Base-by-base conservation (phyloP, 192 early-diverging fungal species). In the Allomyces arbusculus region DNA sequence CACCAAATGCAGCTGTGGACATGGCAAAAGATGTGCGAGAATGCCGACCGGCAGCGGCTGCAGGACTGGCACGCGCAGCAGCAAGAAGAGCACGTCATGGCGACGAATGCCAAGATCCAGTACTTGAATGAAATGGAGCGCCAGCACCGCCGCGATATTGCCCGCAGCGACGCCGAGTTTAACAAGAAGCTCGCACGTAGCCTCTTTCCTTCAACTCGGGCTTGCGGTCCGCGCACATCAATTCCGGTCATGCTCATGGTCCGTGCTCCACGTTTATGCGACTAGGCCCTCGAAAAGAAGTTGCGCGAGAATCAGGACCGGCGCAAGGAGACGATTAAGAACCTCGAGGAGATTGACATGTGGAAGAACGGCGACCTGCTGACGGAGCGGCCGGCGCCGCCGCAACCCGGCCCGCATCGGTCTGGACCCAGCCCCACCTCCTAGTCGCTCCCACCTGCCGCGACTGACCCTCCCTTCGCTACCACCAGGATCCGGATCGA, bases 1-100 rank as follows among this genome's bases (percentile, higher is more conserved):
- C 67, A 75, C 67, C 81, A 83, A 64, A 80, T 79, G 72, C 68
- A 73, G 24, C 69, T 71, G 23, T 83, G 81, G 81, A 68, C 74
- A 0, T 20, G 76, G 64, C 55, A 79, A 66, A 64, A 77, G 62
- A 61, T 73, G 44, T 75, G 68, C 64, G 81, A 82, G 63, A 74
- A 58, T n/a, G 12, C 12, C 50, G 12, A 14, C 50, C 16, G 16
- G 16, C 12, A 20, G 16, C 12, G 20, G 50, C 12, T 20, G 50
- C 12, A 75, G 72, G 67, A 70, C 65, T 55, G 24, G 50, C 67
- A 69, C 62, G 64, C 65, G 69, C 61, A 69, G 63, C 33, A 64
- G 62, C 74, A 78, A 61, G 64, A 63, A 6, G 75, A 73, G 62
- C 72, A 74, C 43, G 50, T 58, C 16, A 58, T 58, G 12, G 79